Evolutionary conservation across 2,329 filamentous ascomycete genomes (phyloP).

Genomic region (Penicillium polonicum): DNA sequence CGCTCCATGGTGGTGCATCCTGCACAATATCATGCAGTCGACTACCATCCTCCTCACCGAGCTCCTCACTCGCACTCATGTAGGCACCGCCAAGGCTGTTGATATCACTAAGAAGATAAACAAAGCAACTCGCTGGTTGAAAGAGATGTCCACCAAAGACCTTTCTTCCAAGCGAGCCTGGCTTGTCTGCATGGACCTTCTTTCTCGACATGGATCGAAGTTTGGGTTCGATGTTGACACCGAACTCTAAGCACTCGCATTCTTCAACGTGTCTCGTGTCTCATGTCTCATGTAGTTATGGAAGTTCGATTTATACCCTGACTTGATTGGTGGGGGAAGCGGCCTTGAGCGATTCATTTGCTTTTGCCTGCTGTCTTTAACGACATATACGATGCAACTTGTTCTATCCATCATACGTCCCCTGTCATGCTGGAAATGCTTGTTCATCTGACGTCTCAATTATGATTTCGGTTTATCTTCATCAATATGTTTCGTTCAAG

Average conservation of each 20-base stretch:
- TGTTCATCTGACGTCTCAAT: background rate
- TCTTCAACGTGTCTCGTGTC: background rate
- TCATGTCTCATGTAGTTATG: background rate
- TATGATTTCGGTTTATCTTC: background rate
- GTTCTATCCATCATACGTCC: background rate
- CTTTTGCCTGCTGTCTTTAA: background rate
- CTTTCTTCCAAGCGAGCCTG: conserved; percentile 37
- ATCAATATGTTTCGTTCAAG: background rate
- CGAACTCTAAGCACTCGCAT: background rate
- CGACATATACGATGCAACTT: background rate
- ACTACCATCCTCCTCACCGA: conserved; percentile 41
- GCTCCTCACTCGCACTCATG: conserved; percentile 33
- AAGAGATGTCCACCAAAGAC: conserved; percentile 37
- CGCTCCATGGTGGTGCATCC: conserved; percentile 43
- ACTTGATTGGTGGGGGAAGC: background rate
- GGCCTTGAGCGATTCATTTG: background rate
- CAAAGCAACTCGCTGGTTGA: conserved; percentile 40
- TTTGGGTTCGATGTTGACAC: conserved; percentile 13
- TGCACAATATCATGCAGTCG: conserved; percentile 45
- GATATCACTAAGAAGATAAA: conserved; percentile 30
- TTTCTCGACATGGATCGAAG: conserved; percentile 22
- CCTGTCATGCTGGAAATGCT: background rate
- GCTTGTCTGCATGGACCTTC: conserved; percentile 30
- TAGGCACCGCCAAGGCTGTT: conserved; percentile 31
- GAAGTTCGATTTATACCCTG: background rate